Conservation (phyloP, 306 rosid species). For the Cucurbita argyrosperma region DNA sequence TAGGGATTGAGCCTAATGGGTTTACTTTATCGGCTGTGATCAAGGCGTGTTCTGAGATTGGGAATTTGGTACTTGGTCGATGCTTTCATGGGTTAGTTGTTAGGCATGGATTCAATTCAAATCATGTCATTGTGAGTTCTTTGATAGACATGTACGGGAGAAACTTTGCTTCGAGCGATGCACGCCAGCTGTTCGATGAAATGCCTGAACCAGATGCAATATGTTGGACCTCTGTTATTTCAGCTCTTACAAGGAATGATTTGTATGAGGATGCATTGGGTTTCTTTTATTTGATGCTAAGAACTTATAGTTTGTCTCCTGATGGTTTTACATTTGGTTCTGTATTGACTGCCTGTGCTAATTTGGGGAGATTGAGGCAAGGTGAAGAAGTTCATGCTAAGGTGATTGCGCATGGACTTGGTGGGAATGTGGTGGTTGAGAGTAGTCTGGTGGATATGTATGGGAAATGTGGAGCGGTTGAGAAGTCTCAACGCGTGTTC, state of each 20-base stretch:
- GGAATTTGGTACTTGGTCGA: constrained; percentile 24
- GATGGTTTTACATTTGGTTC: constrained; percentile 74
- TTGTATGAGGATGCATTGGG: constrained; percentile 44
- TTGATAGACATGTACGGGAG: constrained; percentile 77
- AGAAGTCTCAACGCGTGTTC: constrained; percentile 31
- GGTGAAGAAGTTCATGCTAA: constrained; percentile 61
- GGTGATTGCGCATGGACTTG: constrained; percentile 35
- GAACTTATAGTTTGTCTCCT: constrained; percentile 25
- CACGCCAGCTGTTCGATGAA: constrained; percentile 53
- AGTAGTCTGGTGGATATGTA: constrained; percentile 90
- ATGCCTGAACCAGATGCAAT: constrained; percentile 38
- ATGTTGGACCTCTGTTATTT: constrained; percentile 66
- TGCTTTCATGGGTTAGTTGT: constrained; percentile 45
- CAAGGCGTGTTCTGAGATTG: constrained; percentile 50
- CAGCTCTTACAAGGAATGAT: constrained; percentile 48
- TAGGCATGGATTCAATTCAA: constrained; percentile 37
- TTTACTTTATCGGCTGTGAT: constrained; percentile 58
- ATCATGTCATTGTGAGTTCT: constrained; percentile 32
- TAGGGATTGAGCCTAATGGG: constrained; percentile 44
- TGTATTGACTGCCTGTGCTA: constrained; percentile 51
- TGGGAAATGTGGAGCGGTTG: constrained; percentile 63
- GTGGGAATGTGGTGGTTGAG: constrained; percentile 65
- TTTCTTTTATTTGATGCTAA: constrained; percentile 34
- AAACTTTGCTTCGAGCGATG: constrained; percentile 19
- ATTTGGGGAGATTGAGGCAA: constrained; percentile 50